phyloP scores from a whole-genome alignment of 495 filamentous ascomycete species.

The Aspergillus mulundensis region DNA sequence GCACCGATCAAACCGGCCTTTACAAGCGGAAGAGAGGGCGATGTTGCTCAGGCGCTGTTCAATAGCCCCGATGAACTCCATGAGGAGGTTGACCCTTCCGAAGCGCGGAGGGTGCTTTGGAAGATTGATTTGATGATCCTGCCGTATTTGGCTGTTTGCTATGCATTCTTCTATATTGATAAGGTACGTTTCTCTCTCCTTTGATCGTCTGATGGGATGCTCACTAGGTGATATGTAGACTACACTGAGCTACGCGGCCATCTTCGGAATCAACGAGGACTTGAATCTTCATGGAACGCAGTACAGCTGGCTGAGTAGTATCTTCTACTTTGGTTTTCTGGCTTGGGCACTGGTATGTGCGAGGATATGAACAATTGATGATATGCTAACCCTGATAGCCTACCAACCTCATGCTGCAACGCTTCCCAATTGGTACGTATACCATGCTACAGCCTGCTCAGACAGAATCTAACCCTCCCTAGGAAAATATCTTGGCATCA shows the following conservation, averaged over 20 bases:
- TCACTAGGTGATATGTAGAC: conserved; percentile 34
- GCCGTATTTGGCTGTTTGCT: conserved; percentile 52
- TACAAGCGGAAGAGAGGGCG: conserved; percentile 34
- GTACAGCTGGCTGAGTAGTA: conserved; percentile 47
- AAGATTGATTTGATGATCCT: conserved; percentile 54
- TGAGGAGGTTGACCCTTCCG: conserved; percentile 45
- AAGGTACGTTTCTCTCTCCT: conserved; percentile 32
- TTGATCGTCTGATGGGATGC: neutral
- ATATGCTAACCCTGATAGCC: conserved; percentile 21
- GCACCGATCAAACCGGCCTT: conserved; percentile 23
- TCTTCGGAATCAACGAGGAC: conserved; percentile 54
- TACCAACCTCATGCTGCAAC: conserved; percentile 53
- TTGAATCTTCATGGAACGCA: conserved; percentile 43
- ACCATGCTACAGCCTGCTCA: neutral
- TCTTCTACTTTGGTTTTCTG: conserved; percentile 52
- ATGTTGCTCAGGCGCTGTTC: conserved; percentile 45
- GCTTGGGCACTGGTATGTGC: conserved; percentile 38
- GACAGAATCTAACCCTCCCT: conserved; percentile 9
- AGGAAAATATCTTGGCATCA: conserved; percentile 54
- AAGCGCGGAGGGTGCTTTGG: conserved; percentile 46
- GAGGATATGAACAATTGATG: neutral
- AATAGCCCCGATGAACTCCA: conserved; percentile 36
- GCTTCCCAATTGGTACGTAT: conserved; percentile 47
- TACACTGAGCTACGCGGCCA: conserved; percentile 54
- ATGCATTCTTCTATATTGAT: conserved; percentile 59